Base-by-base conservation (phyloP, 106 monocot genomes). In the Xerophyta viscosa region DNA sequence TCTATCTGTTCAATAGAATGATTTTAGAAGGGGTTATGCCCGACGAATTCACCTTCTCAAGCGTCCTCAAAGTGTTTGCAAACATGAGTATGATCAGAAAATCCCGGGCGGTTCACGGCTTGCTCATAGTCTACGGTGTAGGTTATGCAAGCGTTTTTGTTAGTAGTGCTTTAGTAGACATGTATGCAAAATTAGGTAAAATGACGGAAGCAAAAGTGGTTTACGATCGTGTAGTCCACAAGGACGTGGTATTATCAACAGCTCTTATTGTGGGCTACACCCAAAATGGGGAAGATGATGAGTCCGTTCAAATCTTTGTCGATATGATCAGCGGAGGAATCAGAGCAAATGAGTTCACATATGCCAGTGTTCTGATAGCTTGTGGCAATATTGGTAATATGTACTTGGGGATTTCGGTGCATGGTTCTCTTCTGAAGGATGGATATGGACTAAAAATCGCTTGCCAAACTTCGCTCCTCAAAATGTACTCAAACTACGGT, bases 21-120 rank as follows among this genome's bases (percentile, higher is more conserved):
- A 42, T 58, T 27, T 7, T 25, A 6, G 57, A 65, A 25, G 60
- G 71, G 8, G 46, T 62, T 3, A 8, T 54, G 27, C 56, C 82
- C 3, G 82, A 88, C 31, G 88, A 72, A 23, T 88, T 75, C 54
- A 88, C 78, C 33, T 88, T 79, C 60, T 76, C 88, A 14, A 57
- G 50, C 21, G 48, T 82, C 31, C 66, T 82, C 17, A 68, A 54
- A 29, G 82, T 72, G 13, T 79, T 82, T 54, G 26, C 72, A 20
- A 63, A 72, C 23, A 31, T 63, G 46, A 71, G 68, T 47, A 50
- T 63, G 15, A 39, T 29, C 19, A 41, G 33, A 18, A 70, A 58
- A 31, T 82, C 70, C 24, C 58, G 60, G 19, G 58, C 24, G 27
- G 76, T 54, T 8, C 78, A 82, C 37, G 78, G 68, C 21, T 61